phyloP scores from a whole-genome alignment of 257 asterid genomes.

The Plantago major region DNA sequence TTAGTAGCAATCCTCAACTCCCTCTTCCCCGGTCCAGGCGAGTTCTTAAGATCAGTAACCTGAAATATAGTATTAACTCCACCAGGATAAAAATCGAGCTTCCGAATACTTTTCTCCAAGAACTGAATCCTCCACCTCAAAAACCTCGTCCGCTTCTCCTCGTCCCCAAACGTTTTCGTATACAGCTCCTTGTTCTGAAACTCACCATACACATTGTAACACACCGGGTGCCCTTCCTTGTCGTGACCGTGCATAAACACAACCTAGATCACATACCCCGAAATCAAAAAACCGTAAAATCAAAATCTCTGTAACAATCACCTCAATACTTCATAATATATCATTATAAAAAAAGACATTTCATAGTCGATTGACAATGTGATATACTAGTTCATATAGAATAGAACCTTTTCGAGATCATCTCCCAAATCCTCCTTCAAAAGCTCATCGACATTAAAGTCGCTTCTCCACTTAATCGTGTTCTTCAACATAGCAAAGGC shows the following conservation, averaged over 20 bases:
- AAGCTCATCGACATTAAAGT: conserved; percentile 56
- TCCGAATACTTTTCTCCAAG: conserved; percentile 63
- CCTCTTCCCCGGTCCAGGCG: conserved; percentile 76
- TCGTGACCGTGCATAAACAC: conserved; percentile 90
- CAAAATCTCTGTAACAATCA: too few species aligned
- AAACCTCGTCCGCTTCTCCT: conserved; percentile 45
- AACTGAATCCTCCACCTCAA: conserved; percentile 75
- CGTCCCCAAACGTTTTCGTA: conserved; percentile 46
- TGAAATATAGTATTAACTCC: conserved; percentile 72
- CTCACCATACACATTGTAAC: conserved; percentile 76
- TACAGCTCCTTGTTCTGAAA: conserved; percentile 69
- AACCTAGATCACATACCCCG: conserved; percentile 15
- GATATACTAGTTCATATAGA: too few species aligned
- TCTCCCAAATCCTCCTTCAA: conserved; percentile 71
- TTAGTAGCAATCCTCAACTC: conserved; percentile 75
- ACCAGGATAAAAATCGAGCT: conserved; percentile 70
- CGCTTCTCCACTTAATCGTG: conserved; percentile 65
- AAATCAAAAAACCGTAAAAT: too few species aligned
- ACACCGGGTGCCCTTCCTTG: conserved; percentile 67
- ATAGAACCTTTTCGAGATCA: conserved; percentile 47
- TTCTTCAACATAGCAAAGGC: conserved; percentile 60
- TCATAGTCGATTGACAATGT: too few species aligned
- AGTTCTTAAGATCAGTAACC: conserved; percentile 81
- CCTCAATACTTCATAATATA: too few species aligned
- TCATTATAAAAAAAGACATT: too few species aligned